These are phyloP conservation scores for Mallotus japonicus DNA, from an alignment of 441 rosid species.

Conservation along the genomic window DNA sequence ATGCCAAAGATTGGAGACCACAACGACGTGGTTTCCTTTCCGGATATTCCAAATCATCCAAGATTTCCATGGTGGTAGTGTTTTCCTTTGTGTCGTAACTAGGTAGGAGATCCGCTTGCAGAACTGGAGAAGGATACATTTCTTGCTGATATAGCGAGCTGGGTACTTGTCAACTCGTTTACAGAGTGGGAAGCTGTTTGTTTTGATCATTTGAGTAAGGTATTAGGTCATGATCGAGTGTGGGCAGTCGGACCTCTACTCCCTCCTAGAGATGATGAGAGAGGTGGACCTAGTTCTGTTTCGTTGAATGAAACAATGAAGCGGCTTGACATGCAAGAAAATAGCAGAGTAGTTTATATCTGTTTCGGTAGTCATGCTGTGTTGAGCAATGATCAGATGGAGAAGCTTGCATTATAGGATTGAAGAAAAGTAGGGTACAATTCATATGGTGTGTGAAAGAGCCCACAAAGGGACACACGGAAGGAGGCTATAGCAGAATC, in stretches of 20 bases:
- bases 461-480: neutral
- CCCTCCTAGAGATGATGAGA: slow-evolving; percentile 2
- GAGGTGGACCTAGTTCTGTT: slow-evolving; percentile 32
- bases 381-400: slow-evolving; percentile 35
- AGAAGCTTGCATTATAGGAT: slow-evolving; percentile 38
- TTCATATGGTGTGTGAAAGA: slow-evolving; percentile 51
- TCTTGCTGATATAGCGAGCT: slow-evolving; percentile 30
- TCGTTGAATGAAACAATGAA: slow-evolving; percentile 8
- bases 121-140: slow-evolving; percentile 25
- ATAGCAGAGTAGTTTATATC: slow-evolving; percentile 43
- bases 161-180: slow-evolving; percentile 48
- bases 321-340: slow-evolving; percentile 46
- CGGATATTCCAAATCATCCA: slow-evolving; percentile 40
- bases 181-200: slow-evolving; percentile 36
- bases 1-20: slow-evolving; percentile 23
- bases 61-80: slow-evolving; percentile 40
- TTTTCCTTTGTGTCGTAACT: slow-evolving; percentile 34
- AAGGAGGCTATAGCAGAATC: slow-evolving; percentile 20
- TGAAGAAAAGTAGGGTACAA: slow-evolving; percentile 40
- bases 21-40: slow-evolving; percentile 24
- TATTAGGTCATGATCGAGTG: slow-evolving; percentile 39
- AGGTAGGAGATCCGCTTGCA: slow-evolving; percentile 27
- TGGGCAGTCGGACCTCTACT: slow-evolving; percentile 46
- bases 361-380: slow-evolving; percentile 51
- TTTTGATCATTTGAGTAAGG: slow-evolving; percentile 30